Percentiles rank a stretch among this genome's conserved stretches.
Evolutionary conservation across 345 rosid species (phyloP).

Genomic region (Populus ilicifolia): DNA sequence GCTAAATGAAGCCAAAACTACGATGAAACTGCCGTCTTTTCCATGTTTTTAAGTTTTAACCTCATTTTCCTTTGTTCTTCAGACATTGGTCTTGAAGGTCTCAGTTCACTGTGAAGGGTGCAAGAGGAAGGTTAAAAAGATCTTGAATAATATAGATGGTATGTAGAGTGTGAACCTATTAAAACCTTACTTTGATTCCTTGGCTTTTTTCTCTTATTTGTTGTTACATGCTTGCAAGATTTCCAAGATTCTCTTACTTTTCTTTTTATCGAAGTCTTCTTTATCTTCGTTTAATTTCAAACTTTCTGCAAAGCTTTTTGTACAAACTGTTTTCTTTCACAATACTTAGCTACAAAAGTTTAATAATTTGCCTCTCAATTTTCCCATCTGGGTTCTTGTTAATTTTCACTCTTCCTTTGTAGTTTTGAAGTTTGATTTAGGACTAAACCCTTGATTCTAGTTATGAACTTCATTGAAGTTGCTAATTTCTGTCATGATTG

Average conservation of each 20-base stretch:
- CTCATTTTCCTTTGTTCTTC: not conserved
- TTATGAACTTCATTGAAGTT: not conserved
- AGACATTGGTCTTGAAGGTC: conserved; percentile 30
- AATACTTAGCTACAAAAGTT: not conserved
- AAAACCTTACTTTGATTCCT: not conserved
- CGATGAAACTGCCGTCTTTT: not conserved
- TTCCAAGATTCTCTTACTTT: not conserved
- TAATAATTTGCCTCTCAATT: not conserved
- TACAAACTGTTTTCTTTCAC: not conserved
- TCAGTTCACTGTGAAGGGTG: conserved; percentile 30
- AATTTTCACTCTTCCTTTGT: not conserved
- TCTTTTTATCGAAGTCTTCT: not conserved
- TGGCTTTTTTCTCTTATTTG: not conserved
- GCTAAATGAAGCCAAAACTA: not conserved
- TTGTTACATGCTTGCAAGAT: not conserved
- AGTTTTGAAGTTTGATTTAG: not conserved
- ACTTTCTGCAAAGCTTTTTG: not conserved
- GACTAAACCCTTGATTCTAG: not conserved
- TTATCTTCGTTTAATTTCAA: not conserved
- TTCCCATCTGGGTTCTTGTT: not conserved
- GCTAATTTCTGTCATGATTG: not conserved
- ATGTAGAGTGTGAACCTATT: not conserved
- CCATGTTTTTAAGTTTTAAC: no score
- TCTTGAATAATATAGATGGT: conserved; percentile 24
- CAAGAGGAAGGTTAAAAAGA: conserved; percentile 28